Evolutionary conservation across 345 rosid species (phyloP), one percentile per base, ranked within the genome.

Genomic region (Mangifera indica): DNA sequence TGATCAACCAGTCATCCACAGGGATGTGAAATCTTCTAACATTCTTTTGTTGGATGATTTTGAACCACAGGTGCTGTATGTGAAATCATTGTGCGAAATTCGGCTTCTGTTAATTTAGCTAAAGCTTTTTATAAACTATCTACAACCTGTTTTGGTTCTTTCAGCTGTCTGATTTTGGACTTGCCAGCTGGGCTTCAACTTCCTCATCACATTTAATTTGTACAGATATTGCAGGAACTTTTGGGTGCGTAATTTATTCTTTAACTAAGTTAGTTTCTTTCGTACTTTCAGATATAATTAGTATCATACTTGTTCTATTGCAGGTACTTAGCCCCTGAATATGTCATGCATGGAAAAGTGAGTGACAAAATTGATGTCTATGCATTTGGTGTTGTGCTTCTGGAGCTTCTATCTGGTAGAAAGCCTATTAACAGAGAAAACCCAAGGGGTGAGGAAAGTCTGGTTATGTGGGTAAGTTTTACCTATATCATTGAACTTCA

Each of bases 291-390:
- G 29, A 17, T 56, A 60, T 66, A 57, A 29, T 59, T 45, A 2
- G 44, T 74, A 71, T 66, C 62, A 63, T 61, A 68, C 29, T 34
- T 26, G 60, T 51, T 71, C 22, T 77, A 10, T 78, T 66, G 75
- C 88, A 95, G 99, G 74, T 95, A 95, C 80, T 80, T 95, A 88
- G 99, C 99, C 79, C 99, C 99, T 25, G 99, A 95, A 77, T 95
- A 92, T 81, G 88, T 95, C 76, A 85, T 88, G 96, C 88, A 92
- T 25, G 99, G 99, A 51, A 91, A 85, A 85, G 87, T 95, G 78
- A 92, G 91, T 40, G 93, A 95, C 83, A 93, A 86, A 84, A 82
- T 92, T 37, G 99, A 95, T 83, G 98, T 95, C 42, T 95, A 91
- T 79, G 97, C 99, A 53, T 88, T 86, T 78, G 99, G 99, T 60